Conservation (phyloP, 495 filamentous ascomycete species). For the Tuber magnatum region DNA sequence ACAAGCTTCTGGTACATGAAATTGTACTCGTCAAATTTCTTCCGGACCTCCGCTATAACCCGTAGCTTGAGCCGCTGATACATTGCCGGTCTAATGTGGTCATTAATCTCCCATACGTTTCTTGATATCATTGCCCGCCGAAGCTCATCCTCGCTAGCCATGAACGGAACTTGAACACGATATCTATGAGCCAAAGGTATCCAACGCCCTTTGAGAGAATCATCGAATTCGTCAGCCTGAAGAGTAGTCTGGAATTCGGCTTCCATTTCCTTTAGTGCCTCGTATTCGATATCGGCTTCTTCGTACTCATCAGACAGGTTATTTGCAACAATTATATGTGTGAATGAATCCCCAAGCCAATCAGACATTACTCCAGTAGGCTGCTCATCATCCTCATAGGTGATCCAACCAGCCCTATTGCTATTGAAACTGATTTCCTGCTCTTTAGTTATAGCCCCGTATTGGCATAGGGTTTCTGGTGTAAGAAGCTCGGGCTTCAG, state of each 20-base stretch:
- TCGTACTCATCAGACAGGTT: constrained; percentile 52
- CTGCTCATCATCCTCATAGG: constrained; percentile 39
- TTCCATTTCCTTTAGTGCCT: constrained; percentile 59
- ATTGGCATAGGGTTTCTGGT: constrained; percentile 45
- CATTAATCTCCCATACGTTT: constrained; percentile 56
- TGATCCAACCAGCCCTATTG: constrained; percentile 50
- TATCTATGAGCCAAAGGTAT: constrained; percentile 48
- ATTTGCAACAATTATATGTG: constrained; percentile 43
- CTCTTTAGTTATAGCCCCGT: constrained; percentile 52
- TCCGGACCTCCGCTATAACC: constrained; percentile 45
- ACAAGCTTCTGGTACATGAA: constrained; percentile 45
- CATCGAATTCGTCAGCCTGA: constrained; percentile 50
- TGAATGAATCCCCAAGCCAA: constrained; percentile 56
- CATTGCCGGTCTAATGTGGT: constrained; percentile 49
- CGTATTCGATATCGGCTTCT: constrained; percentile 59
- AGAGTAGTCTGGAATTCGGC: constrained; percentile 49
- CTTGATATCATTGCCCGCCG: constrained; percentile 40
- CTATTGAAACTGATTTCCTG: constrained; percentile 59
- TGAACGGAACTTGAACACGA: constrained; percentile 41
- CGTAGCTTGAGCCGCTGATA: constrained; percentile 53
- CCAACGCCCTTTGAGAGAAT: constrained; percentile 49
- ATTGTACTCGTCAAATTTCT: constrained; percentile 45
- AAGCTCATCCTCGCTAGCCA: constrained; percentile 39
- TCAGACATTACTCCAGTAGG: constrained; percentile 48
- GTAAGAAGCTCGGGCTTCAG: constrained; percentile 49